Base-by-base conservation (phyloP, 352 stramenopile genomes). In the Albugo laibachii region DNA sequence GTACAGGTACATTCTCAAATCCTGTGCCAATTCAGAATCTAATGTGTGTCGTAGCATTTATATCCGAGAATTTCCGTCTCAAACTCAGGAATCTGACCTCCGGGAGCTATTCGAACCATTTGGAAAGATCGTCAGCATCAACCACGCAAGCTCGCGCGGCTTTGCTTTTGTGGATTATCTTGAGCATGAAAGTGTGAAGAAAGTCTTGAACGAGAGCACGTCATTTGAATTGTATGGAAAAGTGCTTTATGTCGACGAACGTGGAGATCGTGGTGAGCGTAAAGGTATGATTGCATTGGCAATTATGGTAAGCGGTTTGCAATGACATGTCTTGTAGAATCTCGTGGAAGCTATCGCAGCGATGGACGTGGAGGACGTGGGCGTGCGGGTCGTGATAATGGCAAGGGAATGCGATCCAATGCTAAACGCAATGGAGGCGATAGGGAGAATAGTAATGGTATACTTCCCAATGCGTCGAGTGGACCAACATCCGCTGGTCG, bases 141-240 rank as follows among this genome's bases (percentile, higher is more conserved):
- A 61, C 36, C 58, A 88, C 2, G 59, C 75, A 18, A 39, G 48
- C 11, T 47, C 58, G 45, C 77, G 76, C 36, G 69, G 69, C 51
- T 86, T 70, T 45, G 78, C 75, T n/a, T 92, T 88, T 48, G 72
- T 92, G 27, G 78, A 92, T 63, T 92, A 68, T 49, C 63, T 63
- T 36, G 75, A 92, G 41, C 48, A 80, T 50, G 72, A 84, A 46
- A 79, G 67, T 52, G 78, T 86, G 70, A 76, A 72, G 35, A 66
- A 68, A 15, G 78, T 67, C 51, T 60, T 88, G 8, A 66, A 69
- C 1, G 71, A 82, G 41, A 60, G 57, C 13, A 71, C 62, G 34
- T 60, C 73, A 52, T 83, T 88, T 59, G 70, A 76, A 57, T 36
- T 92, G 40, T 59, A 65, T 21, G 76, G 83, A 59, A 84, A 84